Percentiles rank a stretch among this genome's conserved stretches.
phyloP scores from a whole-genome alignment of 2,329 filamentous ascomycete genomes.

The Aspergillus quadricinctus region DNA sequence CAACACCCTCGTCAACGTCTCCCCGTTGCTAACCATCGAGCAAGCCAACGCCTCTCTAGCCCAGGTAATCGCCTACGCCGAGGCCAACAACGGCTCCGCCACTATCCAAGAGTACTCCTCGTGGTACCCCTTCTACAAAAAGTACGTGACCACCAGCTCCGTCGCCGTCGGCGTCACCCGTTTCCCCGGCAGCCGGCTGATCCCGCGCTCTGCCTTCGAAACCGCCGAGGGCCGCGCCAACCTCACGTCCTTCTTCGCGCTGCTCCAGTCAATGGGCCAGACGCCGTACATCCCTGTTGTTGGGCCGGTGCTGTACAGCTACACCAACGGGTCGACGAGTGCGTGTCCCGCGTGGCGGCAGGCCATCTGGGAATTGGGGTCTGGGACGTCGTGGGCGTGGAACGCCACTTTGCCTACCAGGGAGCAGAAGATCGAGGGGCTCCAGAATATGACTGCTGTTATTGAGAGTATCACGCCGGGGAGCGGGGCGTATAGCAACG shows the following conservation, averaged over 20 bases:
- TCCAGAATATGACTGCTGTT: slow-evolving; percentile 8
- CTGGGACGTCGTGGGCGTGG: slow-evolving; percentile 11
- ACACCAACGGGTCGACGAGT: slow-evolving; percentile 13
- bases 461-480: slow-evolving; percentile 14
- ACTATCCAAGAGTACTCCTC: slow-evolving; percentile 13
- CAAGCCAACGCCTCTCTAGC: slow-evolving; percentile 12
- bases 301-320: slow-evolving; percentile 14
- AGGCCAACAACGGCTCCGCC: slow-evolving; percentile 10
- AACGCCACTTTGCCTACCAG: slow-evolving; percentile 13
- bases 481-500: slow-evolving; percentile 16
- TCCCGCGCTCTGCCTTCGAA: slow-evolving; percentile 14
- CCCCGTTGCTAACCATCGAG: slow-evolving; percentile 9
- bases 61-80: slow-evolving; percentile 8
- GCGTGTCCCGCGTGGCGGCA: slow-evolving; percentile 17
- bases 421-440: slow-evolving; percentile 6
- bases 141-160: slow-evolving; percentile 13
- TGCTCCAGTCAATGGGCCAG: slow-evolving; percentile 6
- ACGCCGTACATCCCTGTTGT: slow-evolving; percentile 15
- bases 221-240: slow-evolving; percentile 10
- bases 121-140: slow-evolving; percentile 16
- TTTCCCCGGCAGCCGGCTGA: slow-evolving; percentile 16
- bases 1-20: slow-evolving; percentile 14
- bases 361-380: slow-evolving; percentile 15
- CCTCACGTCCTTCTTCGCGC: slow-evolving; percentile 10
- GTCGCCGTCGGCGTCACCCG: slow-evolving; percentile 15